phyloP scores from a whole-genome alignment of 495 filamentous ascomycete genomes.

The Aspergillus indologenus region DNA sequence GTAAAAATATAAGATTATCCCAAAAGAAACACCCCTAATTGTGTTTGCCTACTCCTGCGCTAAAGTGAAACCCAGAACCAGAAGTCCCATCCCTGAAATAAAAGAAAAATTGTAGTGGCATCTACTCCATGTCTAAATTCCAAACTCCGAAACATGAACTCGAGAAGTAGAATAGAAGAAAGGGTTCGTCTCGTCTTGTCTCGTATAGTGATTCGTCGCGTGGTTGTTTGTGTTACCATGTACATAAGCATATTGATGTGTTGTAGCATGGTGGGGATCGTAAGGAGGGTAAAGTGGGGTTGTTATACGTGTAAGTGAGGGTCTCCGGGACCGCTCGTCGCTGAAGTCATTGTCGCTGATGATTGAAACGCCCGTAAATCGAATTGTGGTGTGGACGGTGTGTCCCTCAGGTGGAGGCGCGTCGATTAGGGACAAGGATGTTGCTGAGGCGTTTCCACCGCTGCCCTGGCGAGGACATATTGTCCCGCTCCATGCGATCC shows the following conservation, averaged over 20 bases:
- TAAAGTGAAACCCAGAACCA: not conserved
- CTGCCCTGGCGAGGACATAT: slow-evolving; percentile 30
- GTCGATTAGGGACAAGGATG: slow-evolving; percentile 32
- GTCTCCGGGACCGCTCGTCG: not conserved
- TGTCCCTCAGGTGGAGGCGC: slow-evolving; percentile 10
- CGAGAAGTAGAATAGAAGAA: not conserved
- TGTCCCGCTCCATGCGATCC: slow-evolving; percentile 23
- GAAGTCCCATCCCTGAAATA: not conserved
- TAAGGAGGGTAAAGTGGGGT: not conserved
- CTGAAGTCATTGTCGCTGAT: not conserved
- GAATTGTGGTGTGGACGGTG: not conserved
- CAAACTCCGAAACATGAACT: not conserved
- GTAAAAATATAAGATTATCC: not conserved
- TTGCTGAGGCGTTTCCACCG: slow-evolving; percentile 43
- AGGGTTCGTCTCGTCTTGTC: not conserved
- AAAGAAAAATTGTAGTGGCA: not conserved
- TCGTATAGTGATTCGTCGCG: not conserved
- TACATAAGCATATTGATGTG: not conserved
- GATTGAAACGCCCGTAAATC: not conserved
- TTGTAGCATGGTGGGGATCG: not conserved
- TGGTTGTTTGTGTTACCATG: not conserved
- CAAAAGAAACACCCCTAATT: not conserved
- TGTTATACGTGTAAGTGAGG: not conserved
- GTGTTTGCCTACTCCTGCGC: not conserved
- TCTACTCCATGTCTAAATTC: not conserved